These are phyloP conservation scores for Blastobotrys robertii DNA, from an alignment of 805 yeast species.

Conservation along the genomic window DNA sequence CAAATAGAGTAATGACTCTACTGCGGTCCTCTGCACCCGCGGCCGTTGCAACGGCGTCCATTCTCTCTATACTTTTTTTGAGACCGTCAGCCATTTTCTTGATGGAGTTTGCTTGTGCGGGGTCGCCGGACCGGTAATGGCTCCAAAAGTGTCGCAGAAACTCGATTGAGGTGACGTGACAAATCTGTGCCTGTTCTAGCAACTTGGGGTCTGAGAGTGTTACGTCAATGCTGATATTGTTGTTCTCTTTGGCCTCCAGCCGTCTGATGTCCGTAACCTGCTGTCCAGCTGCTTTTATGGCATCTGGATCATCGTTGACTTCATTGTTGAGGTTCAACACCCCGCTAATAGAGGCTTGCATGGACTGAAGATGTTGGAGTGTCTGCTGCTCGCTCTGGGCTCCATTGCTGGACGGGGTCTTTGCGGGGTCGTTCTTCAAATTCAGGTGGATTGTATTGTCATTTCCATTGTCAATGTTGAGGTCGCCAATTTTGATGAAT, in stretches of 20 bases:
- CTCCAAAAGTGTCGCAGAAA: slow-evolving; percentile 68
- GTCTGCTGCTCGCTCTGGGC: too few relatives aligned
- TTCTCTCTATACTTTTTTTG: slow-evolving; percentile 38
- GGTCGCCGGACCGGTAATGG: slow-evolving; percentile 22
- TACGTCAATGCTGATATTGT: slow-evolving; percentile 1
- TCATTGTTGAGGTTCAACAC: too few relatives aligned
- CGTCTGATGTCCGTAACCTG: slow-evolving; percentile 10
- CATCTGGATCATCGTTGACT: background rate
- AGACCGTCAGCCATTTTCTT: slow-evolving; percentile 41
- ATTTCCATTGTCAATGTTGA: slow-evolving; percentile 11
- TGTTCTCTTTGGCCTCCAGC: slow-evolving; percentile 11
- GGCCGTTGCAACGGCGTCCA: slow-evolving; percentile 28
- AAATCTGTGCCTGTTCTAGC: slow-evolving; percentile 44
- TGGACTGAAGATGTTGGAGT: too few relatives aligned
- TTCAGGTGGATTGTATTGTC: slow-evolving; percentile 11
- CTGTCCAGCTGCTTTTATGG: slow-evolving; percentile 8
- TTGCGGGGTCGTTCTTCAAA: slow-evolving; percentile 4
- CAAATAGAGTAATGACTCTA: slow-evolving; percentile 22
- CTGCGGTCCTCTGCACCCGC: slow-evolving; percentile 10
- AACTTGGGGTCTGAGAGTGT: slow-evolving; percentile 21
- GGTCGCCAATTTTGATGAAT: slow-evolving; percentile 22
- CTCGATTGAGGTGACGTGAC: slow-evolving; percentile 67
- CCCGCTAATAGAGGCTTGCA: too few relatives aligned
- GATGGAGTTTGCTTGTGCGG: slow-evolving; percentile 35
- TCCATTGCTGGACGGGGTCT: too few relatives aligned